Evolutionary conservation across 2,329 filamentous ascomycete genomes (phyloP).

Genomic region (Bretziella fagacearum): DNA sequence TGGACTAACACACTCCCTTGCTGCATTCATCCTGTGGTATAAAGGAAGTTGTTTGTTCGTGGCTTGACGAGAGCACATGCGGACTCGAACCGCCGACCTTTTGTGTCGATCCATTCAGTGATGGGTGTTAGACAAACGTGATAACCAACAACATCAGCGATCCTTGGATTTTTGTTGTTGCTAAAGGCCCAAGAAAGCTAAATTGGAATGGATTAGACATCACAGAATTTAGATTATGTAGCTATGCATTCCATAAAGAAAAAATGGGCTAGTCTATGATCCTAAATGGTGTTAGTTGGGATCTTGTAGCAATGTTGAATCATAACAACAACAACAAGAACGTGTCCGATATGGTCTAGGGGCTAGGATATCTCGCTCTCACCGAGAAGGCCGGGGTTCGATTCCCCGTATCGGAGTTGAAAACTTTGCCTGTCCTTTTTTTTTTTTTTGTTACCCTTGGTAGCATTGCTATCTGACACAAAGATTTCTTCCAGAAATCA

Average conservation of each 20-base stretch:
- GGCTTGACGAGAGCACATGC: background rate
- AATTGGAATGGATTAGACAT: background rate
- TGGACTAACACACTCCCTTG: background rate
- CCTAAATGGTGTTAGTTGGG: background rate
- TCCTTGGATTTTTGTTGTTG: background rate
- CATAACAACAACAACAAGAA: background rate
- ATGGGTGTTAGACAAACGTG: constrained; percentile 12
- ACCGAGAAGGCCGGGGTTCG: constrained; percentile 17
- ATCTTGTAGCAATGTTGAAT: background rate
- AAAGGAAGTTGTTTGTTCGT: background rate
- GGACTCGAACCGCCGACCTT: constrained; percentile 13
- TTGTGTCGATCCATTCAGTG: constrained; percentile 6
- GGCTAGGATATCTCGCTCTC: constrained; percentile 8
- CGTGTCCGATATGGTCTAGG: constrained; percentile 10
- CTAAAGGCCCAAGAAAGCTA: background rate
- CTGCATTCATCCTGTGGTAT: background rate
- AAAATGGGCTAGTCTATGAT: background rate
- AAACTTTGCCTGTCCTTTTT: background rate
- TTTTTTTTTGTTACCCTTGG: background rate
- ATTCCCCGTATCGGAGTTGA: constrained; percentile 17
- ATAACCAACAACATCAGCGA: constrained; percentile 14
- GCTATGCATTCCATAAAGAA: background rate
- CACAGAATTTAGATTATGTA: background rate
- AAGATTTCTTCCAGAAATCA: background rate
- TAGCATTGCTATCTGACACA: background rate